These are phyloP conservation scores for Alternaria angustiovoidea DNA, from an alignment of 2,329 filamentous ascomycete species.

Conservation along the genomic window DNA sequence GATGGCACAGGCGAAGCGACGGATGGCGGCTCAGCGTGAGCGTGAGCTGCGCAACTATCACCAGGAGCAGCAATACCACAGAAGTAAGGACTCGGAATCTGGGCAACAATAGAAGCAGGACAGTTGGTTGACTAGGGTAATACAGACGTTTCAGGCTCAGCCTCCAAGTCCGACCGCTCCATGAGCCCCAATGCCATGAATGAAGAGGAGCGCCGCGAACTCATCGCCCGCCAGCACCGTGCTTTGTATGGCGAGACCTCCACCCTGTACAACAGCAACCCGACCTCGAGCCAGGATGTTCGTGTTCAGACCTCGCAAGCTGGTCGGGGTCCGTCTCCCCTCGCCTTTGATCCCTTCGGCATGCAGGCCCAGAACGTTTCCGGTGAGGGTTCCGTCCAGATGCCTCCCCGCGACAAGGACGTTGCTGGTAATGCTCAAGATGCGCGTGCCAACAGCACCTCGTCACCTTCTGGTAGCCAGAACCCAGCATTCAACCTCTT, in stretches of 20 bases:
- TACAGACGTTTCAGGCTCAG: conserved; percentile 74
- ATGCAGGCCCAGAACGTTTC: conserved; percentile 60
- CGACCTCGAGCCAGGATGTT: conserved; percentile 71
- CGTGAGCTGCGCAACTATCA: conserved; percentile 99
- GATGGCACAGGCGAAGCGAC: conserved; percentile 98
- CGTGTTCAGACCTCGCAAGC: conserved; percentile 66
- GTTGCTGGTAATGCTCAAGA: conserved; percentile 60
- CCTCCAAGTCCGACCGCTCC: conserved; percentile 83
- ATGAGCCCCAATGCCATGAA: conserved; percentile 87
- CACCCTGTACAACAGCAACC: conserved; percentile 72
- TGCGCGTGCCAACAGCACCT: conserved; percentile 81
- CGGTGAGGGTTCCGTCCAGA: conserved; percentile 63
- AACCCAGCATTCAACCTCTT: conserved; percentile 58
- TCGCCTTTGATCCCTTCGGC: conserved; percentile 77
- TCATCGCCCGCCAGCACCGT: conserved; percentile 94
- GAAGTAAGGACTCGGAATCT: conserved; percentile 90
- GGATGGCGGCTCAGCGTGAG: conserved; percentile 98
- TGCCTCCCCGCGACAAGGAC: conserved; percentile 58
- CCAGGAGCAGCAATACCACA: conserved; percentile 99
- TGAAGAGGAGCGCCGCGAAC: conserved; percentile 93
- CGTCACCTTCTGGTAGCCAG: conserved; percentile 78
- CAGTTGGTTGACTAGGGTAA: conserved; percentile 64
- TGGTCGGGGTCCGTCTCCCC: conserved; percentile 77
- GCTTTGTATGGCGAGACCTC: conserved; percentile 84
- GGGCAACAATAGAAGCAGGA: conserved; percentile 65